Base-by-base conservation (phyloP, 805 yeast species). In the Nadsonia fulvescens region DNA sequence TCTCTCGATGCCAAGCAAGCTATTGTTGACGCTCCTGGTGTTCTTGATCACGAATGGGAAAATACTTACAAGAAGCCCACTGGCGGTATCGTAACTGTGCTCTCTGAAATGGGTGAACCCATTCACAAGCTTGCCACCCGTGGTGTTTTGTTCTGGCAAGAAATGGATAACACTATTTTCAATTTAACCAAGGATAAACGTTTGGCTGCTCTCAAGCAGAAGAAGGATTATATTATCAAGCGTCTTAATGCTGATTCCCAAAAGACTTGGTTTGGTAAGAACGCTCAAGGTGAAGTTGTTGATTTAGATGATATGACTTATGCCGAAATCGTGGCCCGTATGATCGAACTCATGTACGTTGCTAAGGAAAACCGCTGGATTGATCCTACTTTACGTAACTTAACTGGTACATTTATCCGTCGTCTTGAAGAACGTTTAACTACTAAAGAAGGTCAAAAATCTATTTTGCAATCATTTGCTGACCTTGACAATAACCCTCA, bases 51-150 rank as follows among this genome's bases (percentile, higher is more conserved):
- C 21, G 52, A 78, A 51, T 89, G 99, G 99, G 96, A 89, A 55
- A 63, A 66, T 43, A 79, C 95, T 25, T 89, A 89, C 61, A 76
- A 77, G 60, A 74, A 74, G 47, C 86, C 94, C 45, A 72, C 95
- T 33, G 98, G 98, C 60, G 99, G 98, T 55, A 70, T 89, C 38
- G 61, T 89, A 40, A 86, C 98, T 30, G 98, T 89, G 35, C 66
- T 78, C 49, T 86, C 96, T 10, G 99, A 89, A 62, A 89, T 89
- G 98, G 98, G 99, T 49, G 98, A 89, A 61, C 98, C 98, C 46
- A 89, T 89, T 47, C 99, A 89, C 58, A 89, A 89, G 62, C 67
- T 89, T 40, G 96, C 98, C 15, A 89, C 99, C 32, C 74, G 98
- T 52, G 95, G 94, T 63, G 96, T 89, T 33, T 49, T 78, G 54